Evolutionary conservation across 805 yeast genomes (phyloP).

Genomic region (Schwanniomyces polymorphus): DNA sequence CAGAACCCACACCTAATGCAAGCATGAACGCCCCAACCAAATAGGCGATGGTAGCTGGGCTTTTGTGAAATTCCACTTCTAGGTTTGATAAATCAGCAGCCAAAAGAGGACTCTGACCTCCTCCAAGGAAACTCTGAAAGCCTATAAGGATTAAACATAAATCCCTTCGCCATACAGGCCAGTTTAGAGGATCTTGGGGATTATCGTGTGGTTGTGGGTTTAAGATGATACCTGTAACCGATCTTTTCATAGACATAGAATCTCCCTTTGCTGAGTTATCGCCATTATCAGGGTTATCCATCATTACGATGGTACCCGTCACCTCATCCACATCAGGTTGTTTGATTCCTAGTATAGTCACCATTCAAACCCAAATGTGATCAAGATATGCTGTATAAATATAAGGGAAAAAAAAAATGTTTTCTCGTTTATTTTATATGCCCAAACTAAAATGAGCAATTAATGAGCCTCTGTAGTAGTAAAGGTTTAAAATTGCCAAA

Average conservation of each 20-base stretch:
- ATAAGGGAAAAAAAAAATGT: too few species aligned
- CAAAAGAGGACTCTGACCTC: slow-evolving; percentile 61
- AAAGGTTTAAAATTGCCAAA: too few species aligned
- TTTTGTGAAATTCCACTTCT: slow-evolving; percentile 41
- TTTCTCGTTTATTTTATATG: too few species aligned
- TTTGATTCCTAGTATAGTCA: slow-evolving; percentile 32
- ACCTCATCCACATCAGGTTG: slow-evolving; percentile 42
- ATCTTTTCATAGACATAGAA: slow-evolving; percentile 38
- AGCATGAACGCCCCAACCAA: slow-evolving; percentile 62
- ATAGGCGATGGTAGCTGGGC: slow-evolving; percentile 46
- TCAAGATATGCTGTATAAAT: too few species aligned
- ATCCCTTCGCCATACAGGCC: slow-evolving; percentile 64
- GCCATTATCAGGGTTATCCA: slow-evolving; percentile 18
- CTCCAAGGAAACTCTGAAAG: slow-evolving; percentile 57
- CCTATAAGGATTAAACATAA: slow-evolving; percentile 53
- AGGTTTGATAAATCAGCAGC: slow-evolving; percentile 55
- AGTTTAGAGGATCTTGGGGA: slow-evolving; percentile 65
- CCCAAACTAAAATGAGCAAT: too few species aligned
- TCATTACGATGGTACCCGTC: slow-evolving; percentile 52
- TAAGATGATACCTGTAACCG: slow-evolving; percentile 49
- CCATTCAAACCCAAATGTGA: not conserved
- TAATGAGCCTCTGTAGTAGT: too few species aligned
- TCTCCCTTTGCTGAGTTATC: slow-evolving; percentile 8
- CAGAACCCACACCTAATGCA: slow-evolving; percentile 57
- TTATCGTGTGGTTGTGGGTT: slow-evolving; percentile 63